Evolutionary conservation across 2,329 filamentous ascomycete genomes (phyloP).

Genomic region (Ophiostoma sp.): DNA sequence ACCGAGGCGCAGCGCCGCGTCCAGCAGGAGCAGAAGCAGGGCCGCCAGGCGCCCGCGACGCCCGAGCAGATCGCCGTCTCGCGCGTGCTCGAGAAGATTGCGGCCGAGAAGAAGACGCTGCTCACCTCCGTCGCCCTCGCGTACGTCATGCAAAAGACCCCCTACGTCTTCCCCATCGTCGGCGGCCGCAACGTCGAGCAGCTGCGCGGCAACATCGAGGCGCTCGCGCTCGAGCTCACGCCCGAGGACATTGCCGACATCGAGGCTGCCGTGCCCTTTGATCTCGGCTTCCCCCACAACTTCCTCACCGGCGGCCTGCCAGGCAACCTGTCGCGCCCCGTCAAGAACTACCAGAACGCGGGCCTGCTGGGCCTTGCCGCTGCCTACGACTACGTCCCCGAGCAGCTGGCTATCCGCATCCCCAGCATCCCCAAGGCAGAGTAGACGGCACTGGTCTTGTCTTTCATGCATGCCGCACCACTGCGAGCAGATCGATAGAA

Average conservation of each 20-base stretch:
- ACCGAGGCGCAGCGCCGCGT: constrained; percentile 31
- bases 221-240: constrained; percentile 54
- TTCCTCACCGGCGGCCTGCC: constrained; percentile 46
- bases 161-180: constrained; percentile 68
- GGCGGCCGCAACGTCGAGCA: constrained; percentile 66
- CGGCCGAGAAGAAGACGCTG: constrained; percentile 38
- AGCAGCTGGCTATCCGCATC: constrained; percentile 40
- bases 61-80: constrained; percentile 50
- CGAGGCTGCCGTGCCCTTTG: constrained; percentile 56
- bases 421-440: constrained; percentile 39
- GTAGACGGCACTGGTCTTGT: not conserved
- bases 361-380: constrained; percentile 45
- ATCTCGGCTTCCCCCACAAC: constrained; percentile 61
- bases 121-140: constrained; percentile 56
- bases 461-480: too few species aligned
- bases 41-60: constrained; percentile 39
- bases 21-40: constrained; percentile 30
- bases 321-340: constrained; percentile 29
- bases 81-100: constrained; percentile 46
- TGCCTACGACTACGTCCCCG: constrained; percentile 46
- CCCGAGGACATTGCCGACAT: constrained; percentile 60
- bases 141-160: constrained; percentile 66
- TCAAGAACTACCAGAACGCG: constrained; percentile 37
- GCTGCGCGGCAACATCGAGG: constrained; percentile 63
- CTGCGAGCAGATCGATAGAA: too few species aligned